These are phyloP conservation scores for Cenchrus americanus DNA, from an alignment of 176 grass and related monocot species.

Conservation along the genomic window DNA sequence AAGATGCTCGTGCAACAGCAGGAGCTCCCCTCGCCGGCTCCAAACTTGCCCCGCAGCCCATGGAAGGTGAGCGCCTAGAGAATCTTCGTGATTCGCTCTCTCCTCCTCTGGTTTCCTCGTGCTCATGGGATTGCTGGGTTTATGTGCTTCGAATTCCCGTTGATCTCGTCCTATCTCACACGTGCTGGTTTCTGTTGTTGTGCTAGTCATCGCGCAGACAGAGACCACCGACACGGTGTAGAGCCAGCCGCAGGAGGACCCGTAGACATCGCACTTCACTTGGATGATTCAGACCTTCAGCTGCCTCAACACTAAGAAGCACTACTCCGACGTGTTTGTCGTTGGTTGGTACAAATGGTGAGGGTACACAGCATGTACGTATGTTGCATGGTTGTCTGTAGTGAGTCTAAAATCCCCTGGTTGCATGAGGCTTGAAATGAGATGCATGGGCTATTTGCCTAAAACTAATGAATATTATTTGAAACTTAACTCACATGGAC, in stretches of 20 bases:
- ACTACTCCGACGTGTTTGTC: slow-evolving; percentile 81
- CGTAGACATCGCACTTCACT: slow-evolving; percentile 73
- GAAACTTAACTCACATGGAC: no score
- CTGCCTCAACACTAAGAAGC: slow-evolving; percentile 85
- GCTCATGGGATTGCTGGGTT: slow-evolving; percentile 10
- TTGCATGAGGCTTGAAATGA: no score
- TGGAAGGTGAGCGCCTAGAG: slow-evolving; percentile 73
- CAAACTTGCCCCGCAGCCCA: slow-evolving; percentile 69
- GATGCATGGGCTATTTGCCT: no score
- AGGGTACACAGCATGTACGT: no score
- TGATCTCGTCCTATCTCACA: background rate
- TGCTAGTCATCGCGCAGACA: slow-evolving; percentile 67
- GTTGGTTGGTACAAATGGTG: slow-evolving; percentile 91
- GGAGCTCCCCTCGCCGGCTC: slow-evolving; percentile 53
- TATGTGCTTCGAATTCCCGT: background rate
- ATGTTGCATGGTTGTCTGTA: no score
- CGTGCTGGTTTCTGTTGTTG: background rate
- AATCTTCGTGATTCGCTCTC: slow-evolving; percentile 21
- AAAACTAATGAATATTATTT: no score
- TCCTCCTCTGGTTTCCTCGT: background rate
- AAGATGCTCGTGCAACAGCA: slow-evolving; percentile 90
- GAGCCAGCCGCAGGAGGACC: slow-evolving; percentile 80
- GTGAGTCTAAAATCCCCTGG: no score
- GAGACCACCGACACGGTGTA: slow-evolving; percentile 68
- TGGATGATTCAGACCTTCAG: slow-evolving; percentile 95